phyloP scores from a whole-genome alignment of 108 stramenopile genomes.

The Cyclostephanos invisitatus region DNA sequence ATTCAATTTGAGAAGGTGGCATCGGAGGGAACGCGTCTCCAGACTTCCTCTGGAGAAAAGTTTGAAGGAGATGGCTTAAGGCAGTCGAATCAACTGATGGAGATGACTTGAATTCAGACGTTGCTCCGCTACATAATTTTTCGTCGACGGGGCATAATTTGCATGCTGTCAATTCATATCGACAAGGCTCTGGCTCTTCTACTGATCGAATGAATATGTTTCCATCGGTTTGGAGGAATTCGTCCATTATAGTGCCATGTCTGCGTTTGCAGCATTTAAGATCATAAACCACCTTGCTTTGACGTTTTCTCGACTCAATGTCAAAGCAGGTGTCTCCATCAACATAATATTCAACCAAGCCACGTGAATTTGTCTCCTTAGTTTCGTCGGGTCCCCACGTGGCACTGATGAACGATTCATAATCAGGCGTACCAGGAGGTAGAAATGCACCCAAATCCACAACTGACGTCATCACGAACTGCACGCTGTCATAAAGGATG shows the following conservation, averaged over 20 bases:
- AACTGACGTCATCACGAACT: slow-evolving; percentile 16
- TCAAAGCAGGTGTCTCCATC: slow-evolving; percentile 21
- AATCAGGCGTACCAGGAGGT: slow-evolving; percentile 4
- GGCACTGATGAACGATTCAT: slow-evolving; percentile 14
- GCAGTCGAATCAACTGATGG: slow-evolving; percentile 28
- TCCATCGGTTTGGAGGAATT: slow-evolving; percentile 35
- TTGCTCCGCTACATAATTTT: neutral
- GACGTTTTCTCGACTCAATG: slow-evolving; percentile 8
- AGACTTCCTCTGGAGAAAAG: slow-evolving; percentile 19
- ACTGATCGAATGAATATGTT: slow-evolving; percentile 24
- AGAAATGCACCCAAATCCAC: slow-evolving; percentile 27
- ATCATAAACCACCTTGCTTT: slow-evolving; percentile 47
- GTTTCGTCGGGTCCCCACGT: slow-evolving; percentile 26
- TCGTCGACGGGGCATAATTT: slow-evolving; percentile 18
- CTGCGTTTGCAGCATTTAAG: slow-evolving; percentile 33
- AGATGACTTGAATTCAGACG: neutral
- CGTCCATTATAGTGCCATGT: slow-evolving; percentile 18
- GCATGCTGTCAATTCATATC: slow-evolving; percentile 29
- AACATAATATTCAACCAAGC: slow-evolving; percentile 37
- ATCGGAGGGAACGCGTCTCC: slow-evolving; percentile 54
- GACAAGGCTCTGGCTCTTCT: slow-evolving; percentile 35
- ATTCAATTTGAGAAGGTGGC: slow-evolving; percentile 57
- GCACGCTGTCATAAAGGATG: slow-evolving; percentile 25
- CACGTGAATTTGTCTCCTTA: slow-evolving; percentile 9
- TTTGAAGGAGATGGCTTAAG: slow-evolving; percentile 31